Conservation (phyloP, 371 early-diverging fungal species). For the Zopfochytrium polystomum region DNA sequence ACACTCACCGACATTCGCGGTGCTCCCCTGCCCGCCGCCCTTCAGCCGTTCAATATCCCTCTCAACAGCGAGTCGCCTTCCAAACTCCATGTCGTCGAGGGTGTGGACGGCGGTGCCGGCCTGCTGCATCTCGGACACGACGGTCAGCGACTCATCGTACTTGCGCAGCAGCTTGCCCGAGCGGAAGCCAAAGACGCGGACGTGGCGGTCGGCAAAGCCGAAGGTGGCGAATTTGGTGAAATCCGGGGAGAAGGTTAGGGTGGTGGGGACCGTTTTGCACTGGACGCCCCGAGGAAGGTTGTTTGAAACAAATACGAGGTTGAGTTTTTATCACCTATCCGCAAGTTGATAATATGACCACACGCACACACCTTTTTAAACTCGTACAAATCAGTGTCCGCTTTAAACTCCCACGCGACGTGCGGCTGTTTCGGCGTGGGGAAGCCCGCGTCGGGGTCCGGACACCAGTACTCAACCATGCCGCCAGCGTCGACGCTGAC, state of each 20-base stretch:
- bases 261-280: not conserved
- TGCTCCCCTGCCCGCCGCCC: conserved; percentile 53
- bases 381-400: conserved; percentile 91
- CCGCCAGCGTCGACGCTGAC: conserved; percentile 82
- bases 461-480: conserved; percentile 90
- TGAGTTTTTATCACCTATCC: too few relatives aligned
- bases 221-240: conserved; percentile 80
- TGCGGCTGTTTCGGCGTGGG: conserved; percentile 48
- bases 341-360: too few relatives aligned
- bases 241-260: conserved; percentile 67
- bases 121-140: conserved; percentile 85
- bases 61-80: conserved; percentile 86
- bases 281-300: not conserved
- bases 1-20: conserved; percentile 68
- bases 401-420: conserved; percentile 76
- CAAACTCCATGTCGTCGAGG: conserved; percentile 97
- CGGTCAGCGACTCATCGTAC: conserved; percentile 84
- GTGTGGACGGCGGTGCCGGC: conserved; percentile 72
- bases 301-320: too few relatives aligned
- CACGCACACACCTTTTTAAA: conserved; percentile 83
- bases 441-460: conserved; percentile 48
- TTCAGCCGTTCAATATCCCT: conserved; percentile 74
- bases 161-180: conserved; percentile 85
- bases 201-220: conserved; percentile 76
- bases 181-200: conserved; percentile 79